Percentiles rank a stretch among this genome's conserved stretches.
phyloP scores from a whole-genome alignment of 1,139 yeast species.

The Debaryomyces subglobosus region DNA sequence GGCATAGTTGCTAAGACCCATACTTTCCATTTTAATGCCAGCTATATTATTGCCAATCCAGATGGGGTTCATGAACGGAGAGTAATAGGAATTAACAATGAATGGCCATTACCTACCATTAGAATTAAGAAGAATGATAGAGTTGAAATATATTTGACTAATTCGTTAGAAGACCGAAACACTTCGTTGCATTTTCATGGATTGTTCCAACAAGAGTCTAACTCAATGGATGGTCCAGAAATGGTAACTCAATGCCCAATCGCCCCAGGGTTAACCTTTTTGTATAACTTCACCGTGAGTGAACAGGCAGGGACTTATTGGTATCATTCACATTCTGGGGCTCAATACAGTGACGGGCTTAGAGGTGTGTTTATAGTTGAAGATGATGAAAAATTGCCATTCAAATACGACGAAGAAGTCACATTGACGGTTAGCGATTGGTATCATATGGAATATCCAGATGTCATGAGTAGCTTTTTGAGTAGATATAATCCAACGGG shows the following conservation, averaged over 20 bases:
- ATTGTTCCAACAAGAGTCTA: constrained; percentile 73
- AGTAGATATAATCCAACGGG: constrained; percentile 88
- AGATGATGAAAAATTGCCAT: constrained; percentile 54
- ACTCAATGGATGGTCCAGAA: constrained; percentile 87
- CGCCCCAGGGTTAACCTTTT: constrained; percentile 68
- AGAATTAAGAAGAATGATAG: constrained; percentile 76
- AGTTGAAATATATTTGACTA: constrained; percentile 67
- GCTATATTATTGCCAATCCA: constrained; percentile 72
- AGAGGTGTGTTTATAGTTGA: constrained; percentile 77
- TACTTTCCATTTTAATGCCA: constrained; percentile 70
- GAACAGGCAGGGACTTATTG: constrained; percentile 88
- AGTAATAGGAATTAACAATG: constrained; percentile 78
- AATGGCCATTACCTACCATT: constrained; percentile 85
- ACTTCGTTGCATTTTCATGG: constrained; percentile 93
- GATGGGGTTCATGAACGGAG: constrained; percentile 71
- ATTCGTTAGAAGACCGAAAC: constrained; percentile 66
- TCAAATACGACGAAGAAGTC: constrained; percentile 74
- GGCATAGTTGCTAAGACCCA: constrained; percentile 55
- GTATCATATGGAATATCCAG: constrained; percentile 70
- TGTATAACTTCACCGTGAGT: constrained; percentile 78
- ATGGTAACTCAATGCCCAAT: constrained; percentile 87
- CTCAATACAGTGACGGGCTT: constrained; percentile 92
- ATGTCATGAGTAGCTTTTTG: constrained; percentile 58
- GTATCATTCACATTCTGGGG: constrained; percentile 90
- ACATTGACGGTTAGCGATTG: constrained; percentile 75